These are phyloP conservation scores for Trichoderma semiorbis DNA, from an alignment of 2,329 filamentous ascomycete genomes.

Conservation along the genomic window DNA sequence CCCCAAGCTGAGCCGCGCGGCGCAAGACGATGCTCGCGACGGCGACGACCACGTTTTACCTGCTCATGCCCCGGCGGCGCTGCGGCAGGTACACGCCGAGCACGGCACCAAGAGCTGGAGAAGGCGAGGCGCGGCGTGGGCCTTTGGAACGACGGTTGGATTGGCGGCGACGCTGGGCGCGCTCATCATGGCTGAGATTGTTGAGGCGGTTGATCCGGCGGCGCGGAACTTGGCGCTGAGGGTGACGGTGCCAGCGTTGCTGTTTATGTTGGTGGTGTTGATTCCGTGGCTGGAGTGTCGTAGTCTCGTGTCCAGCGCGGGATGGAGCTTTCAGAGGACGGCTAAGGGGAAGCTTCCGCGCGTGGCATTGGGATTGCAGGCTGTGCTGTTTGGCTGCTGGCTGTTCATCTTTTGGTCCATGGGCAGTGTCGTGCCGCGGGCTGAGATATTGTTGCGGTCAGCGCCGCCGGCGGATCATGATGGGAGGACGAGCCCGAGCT, in stretches of 20 bases:
- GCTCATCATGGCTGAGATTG: slow-evolving; percentile 79
- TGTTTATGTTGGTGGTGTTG: slow-evolving; percentile 69
- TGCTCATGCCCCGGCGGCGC: slow-evolving; percentile 56
- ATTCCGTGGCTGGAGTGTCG: slow-evolving; percentile 79
- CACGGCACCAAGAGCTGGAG: slow-evolving; percentile 52
- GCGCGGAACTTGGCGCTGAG: slow-evolving; percentile 67
- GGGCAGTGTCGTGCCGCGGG: slow-evolving; percentile 57
- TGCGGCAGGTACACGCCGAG: slow-evolving; percentile 57
- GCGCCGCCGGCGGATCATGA: slow-evolving; percentile 2
- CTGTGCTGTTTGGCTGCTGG: slow-evolving; percentile 63
- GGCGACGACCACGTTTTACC: slow-evolving; percentile 62
- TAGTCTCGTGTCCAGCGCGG: slow-evolving; percentile 54
- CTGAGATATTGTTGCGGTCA: slow-evolving; percentile 17
- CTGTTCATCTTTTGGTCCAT: slow-evolving; percentile 73
- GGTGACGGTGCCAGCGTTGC: slow-evolving; percentile 65
- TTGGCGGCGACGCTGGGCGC: slow-evolving; percentile 75
- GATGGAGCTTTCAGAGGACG: slow-evolving; percentile 60
- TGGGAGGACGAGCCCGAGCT: neutral
- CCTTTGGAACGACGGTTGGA: slow-evolving; percentile 74
- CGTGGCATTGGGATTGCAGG: slow-evolving; percentile 62
- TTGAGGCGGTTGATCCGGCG: slow-evolving; percentile 65
- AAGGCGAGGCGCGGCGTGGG: slow-evolving; percentile 54
- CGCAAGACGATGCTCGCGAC: slow-evolving; percentile 45
- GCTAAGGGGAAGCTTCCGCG: slow-evolving; percentile 55
- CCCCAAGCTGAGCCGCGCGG: slow-evolving; percentile 61